phyloP scores from a whole-genome alignment of 352 stramenopile species.

The Peronospora destructor region DNA sequence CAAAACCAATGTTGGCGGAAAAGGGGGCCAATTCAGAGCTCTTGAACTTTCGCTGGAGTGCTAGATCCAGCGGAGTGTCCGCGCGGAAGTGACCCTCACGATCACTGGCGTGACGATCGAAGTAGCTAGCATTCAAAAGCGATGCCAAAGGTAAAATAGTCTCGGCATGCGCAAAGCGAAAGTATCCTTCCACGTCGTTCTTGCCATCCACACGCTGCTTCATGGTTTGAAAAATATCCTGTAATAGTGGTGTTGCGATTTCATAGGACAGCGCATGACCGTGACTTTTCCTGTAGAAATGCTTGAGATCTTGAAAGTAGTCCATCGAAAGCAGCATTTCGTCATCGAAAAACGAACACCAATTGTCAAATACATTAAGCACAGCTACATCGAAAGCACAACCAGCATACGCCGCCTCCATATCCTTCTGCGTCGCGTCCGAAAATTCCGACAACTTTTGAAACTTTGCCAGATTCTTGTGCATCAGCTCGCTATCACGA shows the following conservation, averaged over 20 bases:
- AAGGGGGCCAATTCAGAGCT: constrained; percentile 62
- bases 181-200: constrained; percentile 47
- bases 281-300: constrained; percentile 83
- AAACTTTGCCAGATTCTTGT: constrained; percentile 42
- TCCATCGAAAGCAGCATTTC: constrained; percentile 73
- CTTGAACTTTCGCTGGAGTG: constrained; percentile 44
- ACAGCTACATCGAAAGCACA: constrained; percentile 79
- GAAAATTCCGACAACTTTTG: constrained; percentile 20
- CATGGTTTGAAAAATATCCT: constrained; percentile 58
- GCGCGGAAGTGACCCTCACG: constrained; percentile 53
- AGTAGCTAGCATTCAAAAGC: constrained; percentile 67
- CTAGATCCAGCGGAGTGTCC: constrained; percentile 45
- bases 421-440: constrained; percentile 38
- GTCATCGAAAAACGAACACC: constrained; percentile 61
- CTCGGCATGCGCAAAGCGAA: constrained; percentile 82
- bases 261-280: constrained; percentile 61
- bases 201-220: constrained; percentile 29
- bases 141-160: constrained; percentile 71
- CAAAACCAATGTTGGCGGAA: constrained; percentile 75
- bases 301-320: constrained; percentile 83
- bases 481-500: constrained; percentile 46
- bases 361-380: constrained; percentile 35
- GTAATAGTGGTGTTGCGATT: constrained; percentile 66
- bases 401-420: constrained; percentile 70
- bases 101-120: constrained; percentile 52